Percentiles rank a stretch among this genome's conserved stretches.
phyloP scores from a whole-genome alignment of 768 basidiomycete genomes.

The Piloderma croceum region DNA sequence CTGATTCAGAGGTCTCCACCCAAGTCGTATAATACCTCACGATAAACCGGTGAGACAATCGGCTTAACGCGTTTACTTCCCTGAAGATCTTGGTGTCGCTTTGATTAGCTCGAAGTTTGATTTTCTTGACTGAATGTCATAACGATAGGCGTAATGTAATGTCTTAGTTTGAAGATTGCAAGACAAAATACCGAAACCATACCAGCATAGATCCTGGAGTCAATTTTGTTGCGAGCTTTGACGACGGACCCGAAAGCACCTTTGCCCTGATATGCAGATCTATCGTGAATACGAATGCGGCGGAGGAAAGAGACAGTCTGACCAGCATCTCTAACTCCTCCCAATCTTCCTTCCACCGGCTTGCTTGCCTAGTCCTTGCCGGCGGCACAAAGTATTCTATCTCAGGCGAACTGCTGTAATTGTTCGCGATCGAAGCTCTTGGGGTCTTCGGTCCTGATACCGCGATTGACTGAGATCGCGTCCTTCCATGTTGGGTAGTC shows the following conservation, averaged over 20 bases:
- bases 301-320: slow-evolving; percentile 5
- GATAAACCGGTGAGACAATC: slow-evolving; percentile 83
- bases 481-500: background rate
- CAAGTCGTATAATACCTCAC: slow-evolving; percentile 90
- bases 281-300: too few relatives aligned
- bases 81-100: slow-evolving; percentile 85
- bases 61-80: slow-evolving; percentile 85
- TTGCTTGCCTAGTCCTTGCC: slow-evolving; percentile 44
- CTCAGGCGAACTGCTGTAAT: slow-evolving; percentile 53
- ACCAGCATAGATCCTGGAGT: slow-evolving; percentile 80
- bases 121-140: slow-evolving; percentile 92
- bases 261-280: too few relatives aligned
- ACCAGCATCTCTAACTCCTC: slow-evolving; percentile 86
- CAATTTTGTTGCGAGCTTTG: slow-evolving; percentile 86
- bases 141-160: background rate
- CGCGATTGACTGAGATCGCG: background rate
- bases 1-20: slow-evolving; percentile 66
- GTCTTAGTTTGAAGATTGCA: slow-evolving; percentile 1
- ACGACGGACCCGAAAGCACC: slow-evolving; percentile 94
- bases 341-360: slow-evolving; percentile 91
- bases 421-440: slow-evolving; percentile 45
- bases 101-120: slow-evolving; percentile 70
- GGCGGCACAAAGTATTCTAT: slow-evolving; percentile 50
- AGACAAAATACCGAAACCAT: slow-evolving; percentile 13
- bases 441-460: slow-evolving; percentile 34